A percentile compares a stretch with the other conserved stretches of the same genome.
phyloP scores from a whole-genome alignment of 176 grass and related monocot species.

The Themeda triandra region DNA sequence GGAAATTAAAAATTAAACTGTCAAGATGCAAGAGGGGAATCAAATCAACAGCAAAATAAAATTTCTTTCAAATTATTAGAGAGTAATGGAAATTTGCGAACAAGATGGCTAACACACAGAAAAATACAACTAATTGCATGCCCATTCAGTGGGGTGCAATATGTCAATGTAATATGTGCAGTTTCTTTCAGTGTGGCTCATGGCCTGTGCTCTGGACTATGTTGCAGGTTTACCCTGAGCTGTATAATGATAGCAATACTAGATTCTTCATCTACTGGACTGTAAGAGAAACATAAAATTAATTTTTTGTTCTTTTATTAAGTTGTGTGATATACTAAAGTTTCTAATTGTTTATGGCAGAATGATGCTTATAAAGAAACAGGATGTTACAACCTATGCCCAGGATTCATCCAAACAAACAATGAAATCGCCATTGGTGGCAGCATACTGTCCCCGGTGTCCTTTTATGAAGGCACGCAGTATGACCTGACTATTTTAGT shows the following conservation, averaged over 20 bases:
- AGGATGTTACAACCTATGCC: constrained; percentile 84
- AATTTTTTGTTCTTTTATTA: neutral
- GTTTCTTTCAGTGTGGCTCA: constrained; percentile 16
- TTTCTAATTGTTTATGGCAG: constrained; percentile 30
- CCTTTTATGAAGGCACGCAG: constrained; percentile 48
- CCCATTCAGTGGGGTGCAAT: no score
- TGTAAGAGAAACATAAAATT: constrained; percentile 44
- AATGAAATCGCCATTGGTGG: constrained; percentile 72
- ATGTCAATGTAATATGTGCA: neutral
- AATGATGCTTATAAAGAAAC: constrained; percentile 68
- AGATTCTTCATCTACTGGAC: constrained; percentile 86
- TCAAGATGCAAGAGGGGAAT: no score
- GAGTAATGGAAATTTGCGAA: no score
- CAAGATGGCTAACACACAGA: no score
- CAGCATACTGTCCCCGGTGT: constrained; percentile 52
- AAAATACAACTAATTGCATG: no score
- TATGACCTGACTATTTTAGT: constrained; percentile 71
- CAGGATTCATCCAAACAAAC: constrained; percentile 77
- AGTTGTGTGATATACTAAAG: neutral
- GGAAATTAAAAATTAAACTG: no score
- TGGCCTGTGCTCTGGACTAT: neutral
- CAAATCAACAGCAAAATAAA: no score
- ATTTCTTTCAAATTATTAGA: no score
- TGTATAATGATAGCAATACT: constrained; percentile 65
- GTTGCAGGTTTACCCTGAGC: constrained; percentile 66